These are phyloP conservation scores for Mucor mucedo DNA, from an alignment of 371 early-diverging fungal genomes.

Conservation along the genomic window DNA sequence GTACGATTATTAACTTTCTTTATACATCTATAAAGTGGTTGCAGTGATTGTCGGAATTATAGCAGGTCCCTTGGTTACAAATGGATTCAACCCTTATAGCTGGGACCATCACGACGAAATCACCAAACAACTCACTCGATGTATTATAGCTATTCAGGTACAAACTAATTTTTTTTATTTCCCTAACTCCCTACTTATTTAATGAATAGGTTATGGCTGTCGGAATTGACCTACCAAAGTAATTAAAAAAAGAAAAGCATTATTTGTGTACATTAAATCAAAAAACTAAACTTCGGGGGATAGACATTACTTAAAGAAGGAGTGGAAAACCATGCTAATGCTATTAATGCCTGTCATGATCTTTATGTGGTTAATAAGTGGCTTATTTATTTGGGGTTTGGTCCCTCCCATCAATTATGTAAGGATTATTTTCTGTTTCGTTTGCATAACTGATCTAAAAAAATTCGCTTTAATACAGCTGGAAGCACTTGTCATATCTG, in stretches of 20 bases:
- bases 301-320: slow-evolving; percentile 60
- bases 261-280: neutral
- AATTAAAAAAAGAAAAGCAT: slow-evolving; percentile 14
- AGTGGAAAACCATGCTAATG: slow-evolving; percentile 70
- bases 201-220: slow-evolving; percentile 81
- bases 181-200: neutral
- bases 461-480: slow-evolving; percentile 41
- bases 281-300: neutral
- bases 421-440: slow-evolving; percentile 21
- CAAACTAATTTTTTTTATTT: neutral
- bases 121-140: slow-evolving; percentile 76
- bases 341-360: slow-evolving; percentile 88
- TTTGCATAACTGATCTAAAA: neutral
- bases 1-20: neutral
- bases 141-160: slow-evolving; percentile 83
- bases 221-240: slow-evolving; percentile 84
- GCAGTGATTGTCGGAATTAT: slow-evolving; percentile 91
- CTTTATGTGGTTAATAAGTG: slow-evolving; percentile 87
- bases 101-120: slow-evolving; percentile 61
- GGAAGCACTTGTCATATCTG: slow-evolving; percentile 80
- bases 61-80: slow-evolving; percentile 74
- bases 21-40: slow-evolving; percentile 60
- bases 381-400: slow-evolving; percentile 67
- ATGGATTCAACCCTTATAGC: slow-evolving; percentile 65
- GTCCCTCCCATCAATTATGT: slow-evolving; percentile 69